Evolutionary conservation across 768 basidiomycete genomes (phyloP).

Genomic region (Neoboletus subvelutipes): DNA sequence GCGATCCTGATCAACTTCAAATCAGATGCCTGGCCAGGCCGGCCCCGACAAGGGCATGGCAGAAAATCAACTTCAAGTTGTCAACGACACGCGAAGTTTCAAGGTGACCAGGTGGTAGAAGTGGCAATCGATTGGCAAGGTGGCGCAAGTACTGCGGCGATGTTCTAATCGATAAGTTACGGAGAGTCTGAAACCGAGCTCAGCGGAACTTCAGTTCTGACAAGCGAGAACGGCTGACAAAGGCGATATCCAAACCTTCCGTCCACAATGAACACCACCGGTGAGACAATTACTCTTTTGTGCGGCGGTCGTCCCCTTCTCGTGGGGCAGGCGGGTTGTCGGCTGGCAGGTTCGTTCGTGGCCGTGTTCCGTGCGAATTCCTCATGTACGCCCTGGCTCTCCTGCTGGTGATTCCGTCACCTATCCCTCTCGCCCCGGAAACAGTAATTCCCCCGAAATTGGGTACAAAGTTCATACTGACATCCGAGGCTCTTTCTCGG

Average conservation of each 20-base stretch:
- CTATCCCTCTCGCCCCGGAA: constrained; percentile 13
- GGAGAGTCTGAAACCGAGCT: neutral
- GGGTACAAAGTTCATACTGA: constrained; percentile 3
- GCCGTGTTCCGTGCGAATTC: constrained; percentile 20
- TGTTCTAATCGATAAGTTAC: neutral
- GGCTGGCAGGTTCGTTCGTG: constrained; percentile 11
- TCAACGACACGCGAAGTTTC: neutral
- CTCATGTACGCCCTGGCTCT: constrained; percentile 19
- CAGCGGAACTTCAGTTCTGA: neutral
- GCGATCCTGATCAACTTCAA: neutral
- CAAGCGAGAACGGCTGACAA: constrained; percentile 2
- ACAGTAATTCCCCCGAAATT: constrained; percentile 16
- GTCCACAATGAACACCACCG: neutral
- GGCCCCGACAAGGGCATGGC: constrained; percentile 4
- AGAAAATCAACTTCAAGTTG: neutral
- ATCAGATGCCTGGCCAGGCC: neutral
- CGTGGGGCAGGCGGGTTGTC: constrained; percentile 5
- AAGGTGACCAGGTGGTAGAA: neutral
- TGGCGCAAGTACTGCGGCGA: constrained; percentile 8
- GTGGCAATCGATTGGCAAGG: neutral
- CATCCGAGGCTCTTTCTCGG: constrained; percentile 19
- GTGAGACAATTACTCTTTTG: constrained; percentile 14
- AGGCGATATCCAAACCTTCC: constrained; percentile 1
- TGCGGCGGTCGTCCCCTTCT: neutral
- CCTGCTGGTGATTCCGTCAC: constrained; percentile 22